Base-by-base conservation (phyloP, 768 basidiomycete genomes). In the Pleurotus giganteus region DNA sequence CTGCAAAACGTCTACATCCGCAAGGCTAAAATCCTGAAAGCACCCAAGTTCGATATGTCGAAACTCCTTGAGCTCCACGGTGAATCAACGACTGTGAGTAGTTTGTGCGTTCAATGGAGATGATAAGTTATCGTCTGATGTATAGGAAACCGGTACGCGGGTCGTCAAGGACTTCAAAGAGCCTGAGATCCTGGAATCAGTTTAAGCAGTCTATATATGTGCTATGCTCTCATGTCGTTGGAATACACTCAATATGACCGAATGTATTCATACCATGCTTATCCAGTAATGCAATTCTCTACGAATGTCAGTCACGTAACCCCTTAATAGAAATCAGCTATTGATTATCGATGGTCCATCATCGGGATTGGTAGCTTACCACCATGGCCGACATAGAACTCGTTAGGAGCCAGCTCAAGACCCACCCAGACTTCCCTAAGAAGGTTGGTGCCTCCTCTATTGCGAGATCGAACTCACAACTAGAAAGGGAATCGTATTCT, bases 11-110 rank as follows among this genome's bases (percentile, higher is more conserved):
- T 98, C 69, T 96, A 94, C 78, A 84, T 98, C 67, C 90, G 97
- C 77, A 98, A 99, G 81, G 95, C 91, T 64, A 99, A 99, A 84
- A 98, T 99, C 70, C 81, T 99, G 67, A 98, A 98, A 78, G 81
- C 95, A 60, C 97, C 97, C 61, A 97, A 96, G 73, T 94, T 96
- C 71, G 95, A 97, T 72, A 80, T 94, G 54, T 86, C 89, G 61
- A 98, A 98, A 78, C 81, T 98, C 47, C 84, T 98, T 61, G 97
- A 99, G 73, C 85, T 96, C 55, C 97, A 98, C 72, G 94, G 94
- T 60, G 95, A 97, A 73, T 86, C 91, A 63, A 90, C 87, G 65
- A 92, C 96, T 65, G 95, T 94, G 69, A 66, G 94, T 84, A 31
- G 44, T 51, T 15, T 7, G 6, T 41, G n/a, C n/a, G n/a, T n/a